Base-by-base conservation (phyloP, 1,139 yeast species). In the Candida tetrigidarum region DNA sequence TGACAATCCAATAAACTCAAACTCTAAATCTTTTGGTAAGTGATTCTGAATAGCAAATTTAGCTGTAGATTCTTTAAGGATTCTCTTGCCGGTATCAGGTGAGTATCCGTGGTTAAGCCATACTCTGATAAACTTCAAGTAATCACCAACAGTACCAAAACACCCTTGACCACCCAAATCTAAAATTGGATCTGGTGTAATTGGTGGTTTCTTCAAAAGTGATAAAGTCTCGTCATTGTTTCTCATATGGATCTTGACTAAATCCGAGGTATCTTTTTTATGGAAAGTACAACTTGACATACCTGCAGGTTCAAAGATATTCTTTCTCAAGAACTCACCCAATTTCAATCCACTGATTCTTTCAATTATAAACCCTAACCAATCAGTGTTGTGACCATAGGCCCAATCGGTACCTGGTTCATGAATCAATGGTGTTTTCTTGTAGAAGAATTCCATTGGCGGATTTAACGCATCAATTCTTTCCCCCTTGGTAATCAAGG, bases 371-470 rank as follows among this genome's bases (percentile, higher is more conserved):
- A 68, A 59, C 1, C 85, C 84, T 4, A 77, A 72, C 81, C 83
- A 77, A 53, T 81, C 86, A 29, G 70, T 62, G 42, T 72, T 68
- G 42, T 70, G 69, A 14, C 86, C 85, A 55, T 81, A 81, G 42
- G 59, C 57, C 76, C 80, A 81, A 8, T 60, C 53, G 0, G 77
- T 59, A 2, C 85, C 85, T 1, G 86, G 86, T 53, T 81, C 83
- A 46, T 66, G 69, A 3, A 70, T 47, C 41, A 81, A 64, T 0
- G 84, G 84, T 43, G 60, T 60, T 47, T 64, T 59, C 3, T 59
- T 55, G 34, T 59, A 48, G 48, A 70, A 71, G 26, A 62, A 58
- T 15, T 58, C 62, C 44, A 47, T 46, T 4, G 63, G 52, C 1
- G 75, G 71, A 14, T 56, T 52, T 11, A 59, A 41, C 1, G 60